Conservation (phyloP, 179 eudicot species). For the Drosera spatulata region DNA sequence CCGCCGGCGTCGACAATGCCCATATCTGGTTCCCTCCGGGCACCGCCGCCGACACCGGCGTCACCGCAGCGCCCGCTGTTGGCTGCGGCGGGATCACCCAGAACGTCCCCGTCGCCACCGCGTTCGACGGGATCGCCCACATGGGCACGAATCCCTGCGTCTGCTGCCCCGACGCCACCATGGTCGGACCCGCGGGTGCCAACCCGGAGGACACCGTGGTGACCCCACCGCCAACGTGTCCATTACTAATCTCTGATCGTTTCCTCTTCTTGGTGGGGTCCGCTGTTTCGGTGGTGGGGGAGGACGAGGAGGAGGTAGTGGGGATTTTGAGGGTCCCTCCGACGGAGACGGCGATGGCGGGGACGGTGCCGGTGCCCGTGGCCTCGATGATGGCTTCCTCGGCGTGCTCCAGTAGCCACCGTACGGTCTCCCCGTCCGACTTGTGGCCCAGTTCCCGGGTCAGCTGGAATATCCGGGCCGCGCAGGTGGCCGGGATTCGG, state of each 20-base stretch:
- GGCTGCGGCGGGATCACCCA: conserved; percentile 24
- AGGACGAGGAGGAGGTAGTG: conserved; percentile 8
- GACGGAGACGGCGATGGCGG: conserved; percentile 29
- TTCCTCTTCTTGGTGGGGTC: conserved; percentile 10
- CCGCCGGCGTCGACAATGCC: conserved; percentile 19
- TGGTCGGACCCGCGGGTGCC: conserved; percentile 5
- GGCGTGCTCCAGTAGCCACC: conserved; percentile 34
- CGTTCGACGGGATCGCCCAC: conserved; percentile 25
- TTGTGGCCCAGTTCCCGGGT: too few relatives aligned
- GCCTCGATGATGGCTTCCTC: conserved; percentile 32
- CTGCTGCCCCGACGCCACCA: neutral
- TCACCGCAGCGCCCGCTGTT: neutral
- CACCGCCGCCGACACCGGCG: neutral
- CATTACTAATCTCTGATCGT: conserved; percentile 8
- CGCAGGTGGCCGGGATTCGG: conserved; percentile 35
- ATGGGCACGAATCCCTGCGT: conserved; percentile 22
- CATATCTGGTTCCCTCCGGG: conserved; percentile 15
- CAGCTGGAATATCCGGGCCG: conserved; percentile 37
- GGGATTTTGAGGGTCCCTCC: conserved; percentile 28
- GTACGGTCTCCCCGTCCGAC: conserved; percentile 13
- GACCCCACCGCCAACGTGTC: conserved; percentile 7
- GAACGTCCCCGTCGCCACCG: conserved; percentile 3
- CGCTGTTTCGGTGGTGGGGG: neutral
- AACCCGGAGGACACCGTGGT: conserved; percentile 15
- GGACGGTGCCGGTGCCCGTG: conserved; percentile 37